These are phyloP conservation scores for Linaria vulgaris DNA, from an alignment of 257 asterid genomes.

Conservation along the genomic window DNA sequence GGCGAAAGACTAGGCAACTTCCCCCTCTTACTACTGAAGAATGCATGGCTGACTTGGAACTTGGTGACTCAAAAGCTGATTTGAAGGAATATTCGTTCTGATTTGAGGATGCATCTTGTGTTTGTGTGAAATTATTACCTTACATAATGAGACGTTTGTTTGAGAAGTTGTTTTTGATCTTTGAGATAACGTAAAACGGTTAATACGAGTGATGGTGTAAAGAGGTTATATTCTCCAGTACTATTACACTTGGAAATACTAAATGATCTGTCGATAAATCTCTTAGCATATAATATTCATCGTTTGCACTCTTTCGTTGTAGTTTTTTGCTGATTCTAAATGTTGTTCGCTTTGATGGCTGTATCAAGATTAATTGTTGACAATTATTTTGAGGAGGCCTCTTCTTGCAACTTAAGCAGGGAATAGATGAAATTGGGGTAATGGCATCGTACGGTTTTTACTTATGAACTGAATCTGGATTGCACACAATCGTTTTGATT, in stretches of 20 bases:
- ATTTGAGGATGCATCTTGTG: slow-evolving; percentile 19
- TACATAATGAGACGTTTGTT: neutral
- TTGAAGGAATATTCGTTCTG: slow-evolving; percentile 83
- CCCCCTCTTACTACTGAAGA: slow-evolving; percentile 86
- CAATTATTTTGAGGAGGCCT: too few species aligned
- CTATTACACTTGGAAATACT: slow-evolving; percentile 3
- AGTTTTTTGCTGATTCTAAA: too few species aligned
- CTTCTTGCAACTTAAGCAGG: too few species aligned
- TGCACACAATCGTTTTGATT: too few species aligned
- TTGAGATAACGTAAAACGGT: neutral
- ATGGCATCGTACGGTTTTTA: too few species aligned
- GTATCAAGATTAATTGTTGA: too few species aligned
- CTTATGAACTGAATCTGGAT: too few species aligned
- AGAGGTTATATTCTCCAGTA: neutral
- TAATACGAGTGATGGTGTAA: neutral
- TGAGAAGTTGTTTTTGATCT: neutral
- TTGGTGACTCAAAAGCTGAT: slow-evolving; percentile 67
- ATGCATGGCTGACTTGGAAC: slow-evolving; percentile 66
- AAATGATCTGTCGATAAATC: too few species aligned
- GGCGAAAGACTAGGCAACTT: slow-evolving; percentile 81
- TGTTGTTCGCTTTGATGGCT: too few species aligned
- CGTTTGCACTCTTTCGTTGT: too few species aligned
- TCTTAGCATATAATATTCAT: too few species aligned
- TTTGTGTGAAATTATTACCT: neutral
- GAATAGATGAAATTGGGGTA: too few species aligned